phyloP scores from a whole-genome alignment of 768 basidiomycete species.

The Rhodotorula diobovata region DNA sequence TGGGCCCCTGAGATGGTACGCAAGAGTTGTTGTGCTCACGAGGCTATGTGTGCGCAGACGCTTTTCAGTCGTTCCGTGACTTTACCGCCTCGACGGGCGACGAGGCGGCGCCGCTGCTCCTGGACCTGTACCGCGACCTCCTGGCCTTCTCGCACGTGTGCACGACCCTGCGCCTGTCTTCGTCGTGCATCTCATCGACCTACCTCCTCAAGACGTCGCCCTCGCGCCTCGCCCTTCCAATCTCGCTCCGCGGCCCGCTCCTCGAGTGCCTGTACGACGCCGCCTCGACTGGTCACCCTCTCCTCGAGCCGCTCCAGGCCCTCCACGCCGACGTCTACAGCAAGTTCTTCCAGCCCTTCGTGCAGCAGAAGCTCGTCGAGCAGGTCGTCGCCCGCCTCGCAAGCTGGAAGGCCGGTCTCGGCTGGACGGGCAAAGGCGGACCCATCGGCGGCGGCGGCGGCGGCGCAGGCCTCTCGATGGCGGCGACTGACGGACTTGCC shows the following conservation, averaged over 20 bases:
- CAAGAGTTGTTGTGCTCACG: too few relatives aligned
- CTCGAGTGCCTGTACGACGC: conserved; percentile 6
- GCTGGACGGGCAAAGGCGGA: not conserved
- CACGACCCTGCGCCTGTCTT: conserved; percentile 9
- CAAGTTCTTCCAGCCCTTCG: conserved; percentile 11
- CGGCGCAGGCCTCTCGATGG: not conserved
- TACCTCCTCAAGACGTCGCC: conserved; percentile 24
- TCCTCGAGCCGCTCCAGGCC: conserved; percentile 15
- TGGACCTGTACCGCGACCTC: conserved; percentile 30
- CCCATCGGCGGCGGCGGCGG: not conserved
- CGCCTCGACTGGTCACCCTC: not conserved
- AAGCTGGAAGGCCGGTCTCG: not conserved
- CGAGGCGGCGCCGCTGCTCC: not conserved
- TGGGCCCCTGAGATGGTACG: too few relatives aligned
- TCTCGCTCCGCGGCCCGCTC: conserved; percentile 26
- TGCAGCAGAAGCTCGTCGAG: conserved; percentile 18
- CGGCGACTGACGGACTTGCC: conserved; percentile 10
- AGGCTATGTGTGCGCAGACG: too few relatives aligned
- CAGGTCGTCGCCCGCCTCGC: conserved; percentile 9
- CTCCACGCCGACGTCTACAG: conserved; percentile 2
- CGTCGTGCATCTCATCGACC: conserved; percentile 12
- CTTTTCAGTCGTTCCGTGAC: conserved; percentile 7
- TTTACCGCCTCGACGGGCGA: not conserved
- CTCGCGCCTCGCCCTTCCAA: conserved; percentile 22
- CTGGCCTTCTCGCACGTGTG: conserved; percentile 18